Conservation (phyloP, 495 filamentous ascomycete species). For the Penicillium simplicissimum region DNA sequence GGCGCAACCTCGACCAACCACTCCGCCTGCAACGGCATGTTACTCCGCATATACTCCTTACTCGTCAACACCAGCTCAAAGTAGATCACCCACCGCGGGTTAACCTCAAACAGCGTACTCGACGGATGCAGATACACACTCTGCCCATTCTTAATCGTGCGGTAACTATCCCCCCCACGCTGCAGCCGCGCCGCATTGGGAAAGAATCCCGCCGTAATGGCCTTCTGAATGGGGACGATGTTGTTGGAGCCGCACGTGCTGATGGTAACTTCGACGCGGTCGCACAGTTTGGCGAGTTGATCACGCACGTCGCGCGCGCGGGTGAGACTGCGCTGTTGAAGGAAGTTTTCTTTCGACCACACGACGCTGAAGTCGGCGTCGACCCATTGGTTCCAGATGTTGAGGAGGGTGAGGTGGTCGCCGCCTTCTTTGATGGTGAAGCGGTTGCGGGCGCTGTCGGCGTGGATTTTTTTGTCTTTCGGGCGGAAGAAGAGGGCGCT, state of each 20-base stretch:
- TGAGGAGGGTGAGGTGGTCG: slow-evolving; percentile 88
- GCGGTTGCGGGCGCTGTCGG: slow-evolving; percentile 85
- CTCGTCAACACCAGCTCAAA: slow-evolving; percentile 91
- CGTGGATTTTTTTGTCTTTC: slow-evolving; percentile 96
- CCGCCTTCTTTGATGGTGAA: slow-evolving; percentile 94
- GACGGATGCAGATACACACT: slow-evolving; percentile 90
- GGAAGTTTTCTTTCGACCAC: slow-evolving; percentile 92
- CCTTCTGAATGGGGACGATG: slow-evolving; percentile 76
- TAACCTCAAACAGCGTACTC: slow-evolving; percentile 74
- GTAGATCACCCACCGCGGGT: slow-evolving; percentile 89
- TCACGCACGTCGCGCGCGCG: slow-evolving; percentile 92
- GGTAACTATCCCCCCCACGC: slow-evolving; percentile 82
- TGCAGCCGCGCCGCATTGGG: slow-evolving; percentile 88
- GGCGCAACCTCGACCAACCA: slow-evolving; percentile 93
- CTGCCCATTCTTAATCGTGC: slow-evolving; percentile 91
- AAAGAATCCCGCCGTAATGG: slow-evolving; percentile 92
- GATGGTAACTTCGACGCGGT: slow-evolving; percentile 80
- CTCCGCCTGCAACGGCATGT: slow-evolving; percentile 79
- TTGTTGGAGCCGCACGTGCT: slow-evolving; percentile 71
- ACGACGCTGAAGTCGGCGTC: slow-evolving; percentile 87
- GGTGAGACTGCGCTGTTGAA: slow-evolving; percentile 83
- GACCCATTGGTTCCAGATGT: slow-evolving; percentile 97
- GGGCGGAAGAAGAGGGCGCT: slow-evolving; percentile 91
- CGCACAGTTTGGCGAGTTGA: slow-evolving; percentile 91
- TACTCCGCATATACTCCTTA: slow-evolving; percentile 90